These are phyloP conservation scores for Cichorium intybus DNA, from an alignment of 140 eudicot species.

Conservation along the genomic window DNA sequence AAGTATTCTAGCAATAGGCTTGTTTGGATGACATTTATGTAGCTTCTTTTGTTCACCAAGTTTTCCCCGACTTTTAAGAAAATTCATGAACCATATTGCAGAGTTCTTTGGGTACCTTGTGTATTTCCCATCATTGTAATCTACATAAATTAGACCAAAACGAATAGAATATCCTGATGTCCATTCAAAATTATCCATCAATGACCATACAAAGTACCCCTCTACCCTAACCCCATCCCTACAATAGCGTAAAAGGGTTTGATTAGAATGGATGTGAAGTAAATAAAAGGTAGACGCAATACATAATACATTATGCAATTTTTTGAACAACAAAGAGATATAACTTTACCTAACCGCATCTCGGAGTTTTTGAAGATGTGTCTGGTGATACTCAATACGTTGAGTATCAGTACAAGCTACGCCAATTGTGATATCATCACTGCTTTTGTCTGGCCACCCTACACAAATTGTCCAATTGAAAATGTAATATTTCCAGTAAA, in stretches of 20 bases:
- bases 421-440: background rate
- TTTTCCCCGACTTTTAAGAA: background rate
- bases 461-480: background rate
- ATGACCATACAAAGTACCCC: constrained; percentile 11
- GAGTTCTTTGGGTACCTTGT: constrained; percentile 6
- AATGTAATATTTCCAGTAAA: too few relatives aligned
- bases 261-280: too few relatives aligned
- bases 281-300: background rate
- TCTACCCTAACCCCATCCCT: background rate
- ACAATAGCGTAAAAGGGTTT: background rate
- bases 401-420: constrained; percentile 2
- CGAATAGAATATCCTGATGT: background rate
- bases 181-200: constrained; percentile 17
- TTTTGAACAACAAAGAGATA: background rate
- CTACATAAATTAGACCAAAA: constrained; percentile 2
- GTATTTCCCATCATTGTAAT: background rate
- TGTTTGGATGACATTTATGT: too few relatives aligned
- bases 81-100: background rate
- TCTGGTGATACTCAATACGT: constrained; percentile 15
- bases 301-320: background rate
- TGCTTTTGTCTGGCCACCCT: constrained; percentile 9
- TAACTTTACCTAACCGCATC: constrained; percentile 13
- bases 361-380: constrained; percentile 2
- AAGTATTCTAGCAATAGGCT: too few relatives aligned
- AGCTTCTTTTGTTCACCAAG: too few relatives aligned